Evolutionary conservation across 2,329 filamentous ascomycete genomes (phyloP), one percentile per base, ranked within the genome.

Genomic region (Scedosporium boydii): DNA sequence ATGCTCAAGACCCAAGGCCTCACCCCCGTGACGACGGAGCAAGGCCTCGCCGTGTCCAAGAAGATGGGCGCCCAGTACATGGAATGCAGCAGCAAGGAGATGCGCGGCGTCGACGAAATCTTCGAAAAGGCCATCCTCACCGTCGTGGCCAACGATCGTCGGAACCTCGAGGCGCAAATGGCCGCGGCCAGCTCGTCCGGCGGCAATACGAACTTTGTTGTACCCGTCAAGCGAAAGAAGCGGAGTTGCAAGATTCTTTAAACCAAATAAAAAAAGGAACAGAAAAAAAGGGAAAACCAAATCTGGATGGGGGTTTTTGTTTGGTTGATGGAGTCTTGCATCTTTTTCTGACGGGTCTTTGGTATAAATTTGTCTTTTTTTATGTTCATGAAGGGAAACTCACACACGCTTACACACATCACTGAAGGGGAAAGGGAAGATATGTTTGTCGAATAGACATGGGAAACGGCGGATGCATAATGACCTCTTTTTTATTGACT

Each of bases 71-170:
- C 95, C 12, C 83, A 87, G 71, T 99, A 99, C 79, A 93, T 96
- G 85, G 95, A 99, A 78, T 99, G 95, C 82, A 96, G 92, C 73
- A 96, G 91, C 76, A 98, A 98, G 78, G 95, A 97, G 77, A 95
- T 96, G 88, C 86, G 83, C 61, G 95, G 95, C 63, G 93, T 99
- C 56, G 91, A 98, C 74, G 93, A 98, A 71, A 95, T 98, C 72
- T 99, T 99, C 76, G 89, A 96, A 74, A 82, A 86, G 65, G 95
- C 95, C 62, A 93, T 99, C 72, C 86, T 93, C 70, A 93, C 90
- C 60, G 92, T 95, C 38, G 91, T 99, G 29, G 86, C 88, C 67
- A 90, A 92, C 70, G 91, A 92, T 72, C 78, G 81, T 70, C 87
- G 86, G 73, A 87, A 85, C 69, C 75, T 82, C 65, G 82, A 85